Evolutionary conservation across 768 basidiomycete genomes (phyloP), one percentile per base, ranked within the genome.

Genomic region (Lyophyllum semitale): DNA sequence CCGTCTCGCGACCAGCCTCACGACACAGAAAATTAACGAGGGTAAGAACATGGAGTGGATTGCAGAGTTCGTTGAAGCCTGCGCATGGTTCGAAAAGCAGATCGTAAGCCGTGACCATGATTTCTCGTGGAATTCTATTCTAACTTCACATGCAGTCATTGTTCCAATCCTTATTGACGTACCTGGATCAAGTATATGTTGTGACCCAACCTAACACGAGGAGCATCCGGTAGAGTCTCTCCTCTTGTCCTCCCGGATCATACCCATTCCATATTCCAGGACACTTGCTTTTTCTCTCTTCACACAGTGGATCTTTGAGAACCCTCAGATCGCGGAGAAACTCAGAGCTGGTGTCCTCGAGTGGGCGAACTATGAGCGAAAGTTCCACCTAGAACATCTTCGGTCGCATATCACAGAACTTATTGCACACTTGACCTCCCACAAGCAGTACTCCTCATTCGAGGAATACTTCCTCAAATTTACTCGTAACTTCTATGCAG

Each of bases 141-240:
- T 27, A 5, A 32, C 13, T 50, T 27, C 48, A 18, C 20, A 32
- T 18, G 22, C 58, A 90, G 88, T 68, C 71, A 4, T 69, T 91
- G 18, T 64, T 92, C 2, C 71, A 80, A 57, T 86, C 86, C 0
- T 69, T 92, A 23, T 69, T 92, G 48, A 81, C 89, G 2, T 88
- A 87, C 66, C 69, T 93, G 48, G 90, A 94, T 64, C 83, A 88
- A 63, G 76, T 78, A 0, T 91, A 85, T 59, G 76, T 90, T 9
- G 62, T 67, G 0, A 71, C 73, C 37, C 68, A 77, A 29, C 69
- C 72, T 25, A 68, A 72, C 12, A 52, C 74, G 13, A 61, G 63
- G 8, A 71, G 67, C 13, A 78, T 87, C 43, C 77, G 70, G 89
- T 88, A 59, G 20, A 76, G 66, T 40, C 29, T 20, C 12, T 23